Evolutionary conservation across 2,329 filamentous ascomycete genomes (phyloP), one percentile per base, ranked within the genome.

Genomic region (Pseudomassariella vexata): DNA sequence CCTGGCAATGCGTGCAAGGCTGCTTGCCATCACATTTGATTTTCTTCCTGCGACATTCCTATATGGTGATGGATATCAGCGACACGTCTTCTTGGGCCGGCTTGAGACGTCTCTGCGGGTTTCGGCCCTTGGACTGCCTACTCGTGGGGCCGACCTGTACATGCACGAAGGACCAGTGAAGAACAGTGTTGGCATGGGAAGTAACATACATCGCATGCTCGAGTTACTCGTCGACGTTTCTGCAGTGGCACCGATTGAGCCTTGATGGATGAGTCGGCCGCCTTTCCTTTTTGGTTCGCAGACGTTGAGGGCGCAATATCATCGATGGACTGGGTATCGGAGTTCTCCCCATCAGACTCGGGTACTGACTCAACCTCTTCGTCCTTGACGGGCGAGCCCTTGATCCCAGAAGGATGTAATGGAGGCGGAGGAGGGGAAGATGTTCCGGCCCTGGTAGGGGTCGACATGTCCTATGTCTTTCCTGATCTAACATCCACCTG

Each of bases 1-100:
- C 88, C 9, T 89, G 94, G 59, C 92, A 98, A 60, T 96, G 92
- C 0, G 89, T 95, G 60, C 85, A 92, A 8, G 85, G 85, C 55
- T 89, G 84, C 57, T 88, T 87, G 46, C 84, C 85, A 55, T 89
- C 84, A 48, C 84, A 90, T 56, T 89, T 90, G 51, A 90, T 90
- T 60, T 90, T 90, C 57, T 90, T 90, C 45, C 84, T 73, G 36
- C 85, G 74, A 53, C 85, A 90, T 36, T 53, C 50, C 37, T 30
- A 30, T 12, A 15, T 11, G 28, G 6, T 9, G 17, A 9, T 19
- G 18, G 18, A 10, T 7, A 15, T 18, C 9, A 18, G 11, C 28
- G n/a, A n/a, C n/a, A n/a, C n/a, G n/a, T n/a, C n/a, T n/a, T n/a
- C n/a, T n/a, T n/a, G n/a, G n/a, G n/a, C n/a, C n/a, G n/a, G n/a